Evolutionary conservation across 2,329 filamentous ascomycete species (phyloP), one percentile per base, ranked within the genome.

Genomic region (Ophiosphaerella narmari): DNA sequence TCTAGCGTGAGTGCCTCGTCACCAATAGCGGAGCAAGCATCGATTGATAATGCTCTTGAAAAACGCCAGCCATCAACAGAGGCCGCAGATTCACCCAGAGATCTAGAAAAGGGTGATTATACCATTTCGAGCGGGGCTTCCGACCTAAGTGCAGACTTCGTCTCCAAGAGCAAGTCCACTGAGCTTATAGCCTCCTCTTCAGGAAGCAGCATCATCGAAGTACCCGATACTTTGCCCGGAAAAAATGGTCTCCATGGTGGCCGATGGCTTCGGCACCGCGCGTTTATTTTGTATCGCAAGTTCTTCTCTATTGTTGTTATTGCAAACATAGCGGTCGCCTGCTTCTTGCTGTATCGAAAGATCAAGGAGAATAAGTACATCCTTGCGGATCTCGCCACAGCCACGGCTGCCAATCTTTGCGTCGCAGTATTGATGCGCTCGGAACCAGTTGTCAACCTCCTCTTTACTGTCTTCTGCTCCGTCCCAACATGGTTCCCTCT

Each of bases 351-450:
- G 7, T 62, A 62, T 26, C 41, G 57, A 23, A 59, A 55, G 29
- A 53, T 65, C 26, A 60, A 60, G 32, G 38, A 55, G 4, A 43
- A 57, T 4, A 46, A 57, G 29, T 60, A 56, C 29, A 60, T 70
- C 8, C 56, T 71, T 4, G 53, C 58, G 2, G 51, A 68, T 35
- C 49, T 72, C 24, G 67, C 70, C n/a, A 73, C 68, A 11, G 71
- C 73, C 2, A 67, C 71, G 7, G 70, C 73, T n/a, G 55, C 66
- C 14, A 77, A 77, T 48, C 57, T 74, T 4, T 65, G 62, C 38
- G 46, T 67, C 16, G 62, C 69, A 1, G 62, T 74, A 2, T 36
- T 71, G 31, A 68, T 72, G 53, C 68, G 72, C 3, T 72, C 68
- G 4, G 71, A 74, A 35, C 70, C 67, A 13, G 62, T 74, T 4